These are phyloP conservation scores for Suhomyces bokatorum DNA, from an alignment of 1,139 yeast genomes.

Conservation along the genomic window DNA sequence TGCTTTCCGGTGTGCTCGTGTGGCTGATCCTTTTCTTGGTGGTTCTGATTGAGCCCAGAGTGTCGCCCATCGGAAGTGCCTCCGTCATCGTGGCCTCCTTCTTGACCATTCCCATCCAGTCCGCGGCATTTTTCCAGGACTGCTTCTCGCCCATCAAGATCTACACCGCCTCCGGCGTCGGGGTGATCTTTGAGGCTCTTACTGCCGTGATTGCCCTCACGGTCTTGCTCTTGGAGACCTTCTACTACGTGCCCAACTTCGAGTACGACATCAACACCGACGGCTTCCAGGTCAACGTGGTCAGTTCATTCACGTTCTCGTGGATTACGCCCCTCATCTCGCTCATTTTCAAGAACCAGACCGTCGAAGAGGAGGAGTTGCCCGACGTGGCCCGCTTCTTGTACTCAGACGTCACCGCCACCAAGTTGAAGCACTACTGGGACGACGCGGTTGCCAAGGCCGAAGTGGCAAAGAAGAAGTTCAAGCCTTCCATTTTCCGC, in stretches of 20 bases:
- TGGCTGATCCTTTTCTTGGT: constrained; percentile 9
- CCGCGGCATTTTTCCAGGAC: constrained; percentile 18
- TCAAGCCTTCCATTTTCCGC: constrained; percentile 4
- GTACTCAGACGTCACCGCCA: constrained; percentile 12
- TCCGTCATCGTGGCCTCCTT: constrained; percentile 16
- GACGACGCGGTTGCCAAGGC: constrained; percentile 5
- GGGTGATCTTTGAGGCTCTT: constrained; percentile 12
- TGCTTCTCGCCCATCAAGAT: constrained; percentile 19
- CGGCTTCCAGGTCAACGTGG: constrained; percentile 18
- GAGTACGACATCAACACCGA: constrained; percentile 17
- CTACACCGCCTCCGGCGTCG: constrained; percentile 10
- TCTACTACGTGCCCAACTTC: constrained; percentile 19
- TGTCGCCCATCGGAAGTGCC: constrained; percentile 13
- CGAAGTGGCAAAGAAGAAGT: not conserved
- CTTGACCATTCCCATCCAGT: constrained; percentile 8
- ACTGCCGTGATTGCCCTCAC: constrained; percentile 13
- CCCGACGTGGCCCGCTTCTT: constrained; percentile 15
- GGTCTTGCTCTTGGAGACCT: constrained; percentile 18
- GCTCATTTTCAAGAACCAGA: constrained; percentile 22
- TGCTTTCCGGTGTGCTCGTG: not conserved
- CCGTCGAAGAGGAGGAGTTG: constrained; percentile 24
- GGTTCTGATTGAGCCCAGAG: constrained; percentile 12
- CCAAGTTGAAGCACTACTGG: constrained; percentile 12
- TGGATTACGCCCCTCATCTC: constrained; percentile 30
- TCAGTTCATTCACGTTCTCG: constrained; percentile 25